These are phyloP conservation scores for Drosera capensis DNA, from an alignment of 148 eudicot genomes.

Conservation along the genomic window DNA sequence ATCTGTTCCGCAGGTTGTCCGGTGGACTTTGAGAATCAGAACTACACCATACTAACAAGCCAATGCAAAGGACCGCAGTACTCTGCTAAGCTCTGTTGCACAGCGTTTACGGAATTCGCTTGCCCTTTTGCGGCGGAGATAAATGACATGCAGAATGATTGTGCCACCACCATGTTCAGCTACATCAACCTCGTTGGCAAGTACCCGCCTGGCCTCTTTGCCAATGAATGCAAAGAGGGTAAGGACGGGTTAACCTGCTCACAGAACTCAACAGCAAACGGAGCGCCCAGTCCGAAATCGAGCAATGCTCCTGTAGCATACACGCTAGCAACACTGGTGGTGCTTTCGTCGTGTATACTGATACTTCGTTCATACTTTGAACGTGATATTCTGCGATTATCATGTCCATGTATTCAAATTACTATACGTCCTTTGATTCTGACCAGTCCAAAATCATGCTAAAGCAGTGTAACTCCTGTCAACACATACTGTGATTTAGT, in stretches of 20 bases:
- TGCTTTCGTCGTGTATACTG: too few species aligned
- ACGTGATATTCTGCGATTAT: too few species aligned
- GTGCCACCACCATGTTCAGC: conserved; percentile 47
- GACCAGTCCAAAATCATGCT: too few species aligned
- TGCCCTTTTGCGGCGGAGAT: conserved; percentile 29
- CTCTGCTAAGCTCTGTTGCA: conserved; percentile 29
- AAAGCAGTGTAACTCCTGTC: too few species aligned
- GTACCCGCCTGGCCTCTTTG: conserved; percentile 51
- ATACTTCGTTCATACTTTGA: too few species aligned
- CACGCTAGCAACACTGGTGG: too few species aligned
- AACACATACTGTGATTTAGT: too few species aligned
- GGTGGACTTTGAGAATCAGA: conserved; percentile 29
- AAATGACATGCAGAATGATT: conserved; percentile 31
- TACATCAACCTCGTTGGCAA: conserved; percentile 42
- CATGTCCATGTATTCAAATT: too few species aligned
- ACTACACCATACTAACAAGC: conserved; percentile 50
- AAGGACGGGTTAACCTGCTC: conserved; percentile 39
- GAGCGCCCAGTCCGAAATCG: too few species aligned
- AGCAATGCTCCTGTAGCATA: too few species aligned
- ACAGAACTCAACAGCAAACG: too few species aligned
- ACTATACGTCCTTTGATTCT: too few species aligned
- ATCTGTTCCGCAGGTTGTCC: conserved; percentile 40
- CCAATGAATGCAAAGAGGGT: conserved; percentile 35
- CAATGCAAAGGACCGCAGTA: conserved; percentile 48
- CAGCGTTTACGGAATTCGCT: conserved; percentile 33